Conservation (phyloP, 495 filamentous ascomycete genomes). For the Xylaria venustula region DNA sequence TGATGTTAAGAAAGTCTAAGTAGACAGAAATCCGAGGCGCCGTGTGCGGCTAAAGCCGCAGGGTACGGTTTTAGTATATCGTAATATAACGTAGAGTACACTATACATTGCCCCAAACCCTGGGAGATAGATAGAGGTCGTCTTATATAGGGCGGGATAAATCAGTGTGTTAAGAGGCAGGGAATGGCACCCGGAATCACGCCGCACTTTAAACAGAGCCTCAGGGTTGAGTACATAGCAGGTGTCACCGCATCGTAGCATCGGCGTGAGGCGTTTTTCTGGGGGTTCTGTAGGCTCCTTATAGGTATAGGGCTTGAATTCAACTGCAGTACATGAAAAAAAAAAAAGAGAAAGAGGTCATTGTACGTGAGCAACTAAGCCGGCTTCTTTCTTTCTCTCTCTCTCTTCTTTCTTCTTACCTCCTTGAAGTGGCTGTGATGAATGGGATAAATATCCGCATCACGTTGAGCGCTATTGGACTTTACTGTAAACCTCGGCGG, state of each 20-base stretch:
- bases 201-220: conserved; percentile 14
- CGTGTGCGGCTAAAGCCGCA: neutral
- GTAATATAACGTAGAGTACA: no score
- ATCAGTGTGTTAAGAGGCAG: neutral
- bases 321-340: neutral
- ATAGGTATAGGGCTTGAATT: conserved; percentile 7
- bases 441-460: no score
- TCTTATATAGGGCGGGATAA: conserved; percentile 10
- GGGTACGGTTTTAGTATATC: neutral
- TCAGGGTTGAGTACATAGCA: conserved; percentile 5
- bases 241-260: conserved; percentile 12
- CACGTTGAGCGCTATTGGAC: no score
- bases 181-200: neutral
- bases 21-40: neutral
- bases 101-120: neutral
- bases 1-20: no score
- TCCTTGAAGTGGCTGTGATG: no score
- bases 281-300: neutral
- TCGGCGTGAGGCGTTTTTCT: conserved; percentile 5
- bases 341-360: neutral
- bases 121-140: neutral
- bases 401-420: no score
- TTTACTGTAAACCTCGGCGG: no score
- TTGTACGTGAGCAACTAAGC: neutral
- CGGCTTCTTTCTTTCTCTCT: no score